Conservation (phyloP, 2,329 filamentous ascomycete species). For the Fusarium succisae region DNA sequence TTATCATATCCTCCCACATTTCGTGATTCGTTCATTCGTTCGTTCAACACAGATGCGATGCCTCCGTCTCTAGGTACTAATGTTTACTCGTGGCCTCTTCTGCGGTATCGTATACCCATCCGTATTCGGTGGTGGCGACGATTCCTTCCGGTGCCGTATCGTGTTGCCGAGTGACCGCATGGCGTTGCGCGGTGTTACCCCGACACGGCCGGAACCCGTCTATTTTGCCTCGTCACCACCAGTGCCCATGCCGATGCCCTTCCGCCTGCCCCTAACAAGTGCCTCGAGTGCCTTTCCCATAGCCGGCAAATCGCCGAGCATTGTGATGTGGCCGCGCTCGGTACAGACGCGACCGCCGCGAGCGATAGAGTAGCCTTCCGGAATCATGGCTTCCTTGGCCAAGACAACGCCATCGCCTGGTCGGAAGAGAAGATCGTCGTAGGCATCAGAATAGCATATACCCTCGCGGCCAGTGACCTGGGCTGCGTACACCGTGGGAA, state of each 20-base stretch:
- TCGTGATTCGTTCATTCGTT: constrained; percentile 9
- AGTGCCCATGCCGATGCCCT: constrained; percentile 74
- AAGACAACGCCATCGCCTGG: constrained; percentile 91
- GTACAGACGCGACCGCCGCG: constrained; percentile 79
- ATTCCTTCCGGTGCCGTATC: constrained; percentile 16
- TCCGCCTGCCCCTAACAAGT: constrained; percentile 71
- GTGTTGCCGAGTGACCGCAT: constrained; percentile 6
- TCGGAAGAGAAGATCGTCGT: constrained; percentile 87
- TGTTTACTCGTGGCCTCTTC: not conserved
- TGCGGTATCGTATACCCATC: not conserved
- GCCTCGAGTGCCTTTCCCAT: constrained; percentile 79
- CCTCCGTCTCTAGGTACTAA: not conserved
- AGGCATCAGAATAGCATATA: constrained; percentile 80
- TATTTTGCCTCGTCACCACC: constrained; percentile 7
- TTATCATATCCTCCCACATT: constrained; percentile 2
- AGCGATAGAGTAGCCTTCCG: constrained; percentile 78
- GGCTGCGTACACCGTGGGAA: constrained; percentile 85
- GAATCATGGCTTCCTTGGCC: constrained; percentile 85
- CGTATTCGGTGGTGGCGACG: not conserved
- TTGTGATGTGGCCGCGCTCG: constrained; percentile 86
- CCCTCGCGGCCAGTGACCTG: constrained; percentile 76
- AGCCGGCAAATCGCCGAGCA: constrained; percentile 85
- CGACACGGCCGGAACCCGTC: constrained; percentile 12
- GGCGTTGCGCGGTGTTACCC: constrained; percentile 22
- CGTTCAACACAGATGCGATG: not conserved